Percentiles rank a stretch among this genome's conserved stretches.
These are phyloP conservation scores for Paraphoma sp. DNA, from an alignment of 2,329 filamentous ascomycete species.

Conservation along the genomic window DNA sequence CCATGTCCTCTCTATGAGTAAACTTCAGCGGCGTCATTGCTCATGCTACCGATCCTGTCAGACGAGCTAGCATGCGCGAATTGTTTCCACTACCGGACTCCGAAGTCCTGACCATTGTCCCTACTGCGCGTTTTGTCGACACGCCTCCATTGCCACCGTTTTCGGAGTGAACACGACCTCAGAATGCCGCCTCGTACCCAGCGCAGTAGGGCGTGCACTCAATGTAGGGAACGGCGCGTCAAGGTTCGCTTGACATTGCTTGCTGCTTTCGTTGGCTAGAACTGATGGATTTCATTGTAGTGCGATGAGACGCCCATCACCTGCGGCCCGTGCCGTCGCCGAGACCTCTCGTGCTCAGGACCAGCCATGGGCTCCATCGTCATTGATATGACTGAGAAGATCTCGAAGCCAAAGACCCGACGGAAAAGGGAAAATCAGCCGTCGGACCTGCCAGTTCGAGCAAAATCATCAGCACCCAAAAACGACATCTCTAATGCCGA, in stretches of 20 bases:
- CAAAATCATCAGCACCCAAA: not conserved
- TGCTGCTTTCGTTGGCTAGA: not conserved
- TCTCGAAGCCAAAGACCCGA: slow-evolving; percentile 33
- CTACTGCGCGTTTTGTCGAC: no score
- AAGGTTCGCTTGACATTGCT: slow-evolving; percentile 27
- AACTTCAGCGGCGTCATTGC: no score
- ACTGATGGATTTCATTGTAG: slow-evolving; percentile 11
- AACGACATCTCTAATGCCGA: not conserved
- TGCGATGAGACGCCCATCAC: slow-evolving; percentile 41
- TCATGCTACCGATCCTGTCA: no score
- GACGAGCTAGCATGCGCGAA: no score
- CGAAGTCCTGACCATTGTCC: no score
- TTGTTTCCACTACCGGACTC: no score
- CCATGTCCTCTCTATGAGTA: no score
- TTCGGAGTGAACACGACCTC: no score
- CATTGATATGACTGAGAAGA: slow-evolving; percentile 44
- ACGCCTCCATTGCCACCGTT: no score
- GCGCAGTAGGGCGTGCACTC: slow-evolving; percentile 42
- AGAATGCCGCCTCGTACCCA: slow-evolving; percentile 32
- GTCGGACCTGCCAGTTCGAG: not conserved
- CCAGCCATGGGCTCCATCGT: slow-evolving; percentile 41
- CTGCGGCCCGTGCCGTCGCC: slow-evolving; percentile 37
- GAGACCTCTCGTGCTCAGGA: slow-evolving; percentile 39
- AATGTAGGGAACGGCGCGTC: slow-evolving; percentile 44
- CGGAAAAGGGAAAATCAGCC: slow-evolving; percentile 20